Evolutionary conservation across 2,329 filamentous ascomycete species (phyloP).

Genomic region (Monilinia vaccinii-corymbosi): DNA sequence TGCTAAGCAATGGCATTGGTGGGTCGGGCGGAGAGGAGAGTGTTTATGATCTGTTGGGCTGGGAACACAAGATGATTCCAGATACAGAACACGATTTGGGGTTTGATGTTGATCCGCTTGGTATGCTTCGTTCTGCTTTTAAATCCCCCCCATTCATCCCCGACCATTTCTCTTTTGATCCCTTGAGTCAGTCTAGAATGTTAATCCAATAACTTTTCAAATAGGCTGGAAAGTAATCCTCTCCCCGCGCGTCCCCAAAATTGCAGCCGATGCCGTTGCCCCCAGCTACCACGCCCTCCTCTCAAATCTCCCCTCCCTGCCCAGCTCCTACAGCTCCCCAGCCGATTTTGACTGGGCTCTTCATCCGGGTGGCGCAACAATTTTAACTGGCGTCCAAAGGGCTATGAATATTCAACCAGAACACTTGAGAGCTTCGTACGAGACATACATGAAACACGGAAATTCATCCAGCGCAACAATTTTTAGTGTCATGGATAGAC

Average conservation of each 20-base stretch:
- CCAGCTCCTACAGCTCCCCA: constrained; percentile 36
- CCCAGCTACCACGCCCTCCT: constrained; percentile 48
- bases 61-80: constrained; percentile 54
- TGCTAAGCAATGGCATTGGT: constrained; percentile 56
- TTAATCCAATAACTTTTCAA: neutral
- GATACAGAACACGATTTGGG: constrained; percentile 54
- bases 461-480: constrained; percentile 64
- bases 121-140: constrained; percentile 30
- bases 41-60: constrained; percentile 53
- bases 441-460: constrained; percentile 58
- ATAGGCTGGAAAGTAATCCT: constrained; percentile 58
- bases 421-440: constrained; percentile 61
- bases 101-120: constrained; percentile 54
- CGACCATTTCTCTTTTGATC: neutral
- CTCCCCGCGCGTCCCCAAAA: constrained; percentile 49
- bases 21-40: constrained; percentile 26
- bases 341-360: constrained; percentile 64
- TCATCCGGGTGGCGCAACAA: constrained; percentile 60
- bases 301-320: constrained; percentile 37
- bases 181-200: neutral
- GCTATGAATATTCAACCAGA: constrained; percentile 48
- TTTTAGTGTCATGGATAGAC: constrained; percentile 54
- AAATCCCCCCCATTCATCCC: neutral
- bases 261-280: constrained; percentile 42
- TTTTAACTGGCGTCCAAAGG: constrained; percentile 53